phyloP scores from a whole-genome alignment of 768 basidiomycete genomes.

The Mycena galericulata region DNA sequence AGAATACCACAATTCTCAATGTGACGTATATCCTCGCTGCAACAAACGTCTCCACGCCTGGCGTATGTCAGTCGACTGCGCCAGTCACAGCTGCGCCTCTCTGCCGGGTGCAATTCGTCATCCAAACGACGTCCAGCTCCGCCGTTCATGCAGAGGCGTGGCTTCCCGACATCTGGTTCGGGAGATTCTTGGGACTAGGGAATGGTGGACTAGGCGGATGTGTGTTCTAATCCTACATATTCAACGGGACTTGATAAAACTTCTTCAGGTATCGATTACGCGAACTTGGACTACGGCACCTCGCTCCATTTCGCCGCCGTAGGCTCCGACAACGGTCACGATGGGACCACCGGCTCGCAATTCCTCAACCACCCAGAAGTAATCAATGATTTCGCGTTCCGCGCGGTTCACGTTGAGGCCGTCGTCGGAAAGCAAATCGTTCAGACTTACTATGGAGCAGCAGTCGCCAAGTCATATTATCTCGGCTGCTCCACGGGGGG shows the following conservation, averaged over 20 bases:
- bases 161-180: constrained; percentile 18
- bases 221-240: background rate
- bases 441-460: constrained; percentile 34
- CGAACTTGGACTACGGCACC: constrained; percentile 8
- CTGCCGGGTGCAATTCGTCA: constrained; percentile 13
- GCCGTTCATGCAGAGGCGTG: constrained; percentile 17
- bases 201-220: constrained; percentile 18
- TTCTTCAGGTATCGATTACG: constrained; percentile 12
- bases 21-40: constrained; percentile 4
- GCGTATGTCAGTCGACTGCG: constrained; percentile 5
- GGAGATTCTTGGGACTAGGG: constrained; percentile 3
- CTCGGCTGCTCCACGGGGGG: constrained; percentile 41
- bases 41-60: constrained; percentile 8
- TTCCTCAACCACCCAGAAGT: constrained; percentile 39
- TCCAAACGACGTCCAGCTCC: constrained; percentile 14
- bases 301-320: constrained; percentile 32
- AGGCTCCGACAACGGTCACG: constrained; percentile 38
- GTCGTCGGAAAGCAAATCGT: constrained; percentile 38
- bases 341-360: constrained; percentile 21
- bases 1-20: constrained; percentile 13
- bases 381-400: constrained; percentile 37
- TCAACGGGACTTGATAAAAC: background rate
- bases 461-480: constrained; percentile 37
- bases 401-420: constrained; percentile 27
- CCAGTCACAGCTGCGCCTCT: constrained; percentile 7